Evolutionary conservation across 306 rosid species (phyloP), one percentile per base, ranked within the genome.

Genomic region (Hippophae gyantsensis): DNA sequence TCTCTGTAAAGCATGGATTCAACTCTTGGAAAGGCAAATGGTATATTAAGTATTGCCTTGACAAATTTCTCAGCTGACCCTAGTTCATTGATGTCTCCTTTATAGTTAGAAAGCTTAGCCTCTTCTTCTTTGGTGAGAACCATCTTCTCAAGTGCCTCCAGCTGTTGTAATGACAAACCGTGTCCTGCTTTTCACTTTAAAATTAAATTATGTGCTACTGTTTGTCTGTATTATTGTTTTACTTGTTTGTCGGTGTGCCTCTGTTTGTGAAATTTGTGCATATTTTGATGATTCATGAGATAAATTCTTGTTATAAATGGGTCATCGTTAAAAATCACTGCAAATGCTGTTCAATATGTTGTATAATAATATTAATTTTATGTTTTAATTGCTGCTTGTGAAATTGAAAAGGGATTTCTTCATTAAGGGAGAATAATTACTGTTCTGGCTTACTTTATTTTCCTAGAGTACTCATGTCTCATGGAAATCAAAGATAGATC

Each of bases 121-220:
- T 77, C 97, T 75, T 93, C 99, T 61, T 93, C 97, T 66, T 78
- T 81, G 57, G 87, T 86, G 23, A 87, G 97, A 54, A 72, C 89
- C 99, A 93, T 93, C 73, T 86, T 86, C 42, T 72, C 97, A 25
- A 93, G 70, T 52, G 97, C 99, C 76, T 93, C 99, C 56, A 93
- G 70, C 69, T 93, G 99, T 76, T 77, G 86, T 61, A 84, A 72
- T 44, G 77, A 52, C 74, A 93, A 64, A 5, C 95, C 97, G 3
- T 61, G 73, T 52, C 99, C 99, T 93, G 86, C 10, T 61, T 74
- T 69, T 70, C 53, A 52, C 47, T 11, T 48, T 13, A 66, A 13
- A 42, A 46, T 26, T 25, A 47, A 56, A 25, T 11, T 32, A 38
- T 50, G 13, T 60, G 10, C 43, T 7, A 8, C 13, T 5, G 38